Conservation (phyloP, 176 grass and related monocot species). For the Hordeum vulgare region DNA sequence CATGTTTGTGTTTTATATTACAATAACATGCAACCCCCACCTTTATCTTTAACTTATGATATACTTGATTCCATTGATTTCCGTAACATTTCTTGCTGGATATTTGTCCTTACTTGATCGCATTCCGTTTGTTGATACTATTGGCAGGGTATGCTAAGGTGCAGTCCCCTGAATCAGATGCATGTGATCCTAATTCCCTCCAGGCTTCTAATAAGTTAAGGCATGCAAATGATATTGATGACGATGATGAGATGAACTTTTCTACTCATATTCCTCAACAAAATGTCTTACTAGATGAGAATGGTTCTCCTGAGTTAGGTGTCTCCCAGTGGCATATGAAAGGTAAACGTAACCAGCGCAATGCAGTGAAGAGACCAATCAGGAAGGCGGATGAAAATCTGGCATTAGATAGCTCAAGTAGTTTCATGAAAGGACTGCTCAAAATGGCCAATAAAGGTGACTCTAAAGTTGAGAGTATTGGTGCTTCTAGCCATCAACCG, state of each 20-base stretch:
- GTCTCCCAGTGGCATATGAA: conserved; percentile 77
- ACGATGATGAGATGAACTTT: background rate
- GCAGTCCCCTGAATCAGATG: conserved; percentile 30
- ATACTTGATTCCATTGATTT: background rate
- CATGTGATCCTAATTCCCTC: conserved; percentile 25
- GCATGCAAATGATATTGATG: conserved; percentile 22
- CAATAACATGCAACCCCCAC: background rate
- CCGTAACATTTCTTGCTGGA: background rate
- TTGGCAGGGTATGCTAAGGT: conserved; percentile 34
- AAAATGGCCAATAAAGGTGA: conserved; percentile 12
- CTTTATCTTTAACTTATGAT: background rate
- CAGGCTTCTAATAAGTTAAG: conserved; percentile 39
- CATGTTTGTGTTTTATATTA: background rate
- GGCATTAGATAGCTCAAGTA: conserved; percentile 36
- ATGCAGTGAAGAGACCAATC: conserved; percentile 31
- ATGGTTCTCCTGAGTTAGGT: conserved; percentile 36
- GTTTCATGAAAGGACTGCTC: conserved; percentile 12
- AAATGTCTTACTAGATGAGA: conserved; percentile 29
- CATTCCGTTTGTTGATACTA: conserved; percentile 12
- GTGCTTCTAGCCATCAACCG: conserved; percentile 23
- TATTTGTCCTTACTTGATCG: conserved; percentile 3
- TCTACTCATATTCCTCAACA: conserved; percentile 17
- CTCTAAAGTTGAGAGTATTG: conserved; percentile 20
- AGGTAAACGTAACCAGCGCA: conserved; percentile 78
- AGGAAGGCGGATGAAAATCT: conserved; percentile 27